These are phyloP conservation scores for Erythrophleum fordii DNA, from an alignment of 306 rosid species.

Conservation along the genomic window DNA sequence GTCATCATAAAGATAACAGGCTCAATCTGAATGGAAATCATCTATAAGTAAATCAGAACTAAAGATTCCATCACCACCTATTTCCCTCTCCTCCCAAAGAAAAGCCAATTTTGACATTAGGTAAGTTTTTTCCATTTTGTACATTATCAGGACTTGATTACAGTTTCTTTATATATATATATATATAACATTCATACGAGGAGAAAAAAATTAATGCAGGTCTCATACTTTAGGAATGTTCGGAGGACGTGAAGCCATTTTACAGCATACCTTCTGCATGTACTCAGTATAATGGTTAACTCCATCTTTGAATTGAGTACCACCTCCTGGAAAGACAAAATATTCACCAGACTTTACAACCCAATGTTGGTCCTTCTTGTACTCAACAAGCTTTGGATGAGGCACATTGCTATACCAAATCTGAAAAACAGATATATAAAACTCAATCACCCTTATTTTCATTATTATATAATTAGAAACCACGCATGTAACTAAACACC, in stretches of 20 bases:
- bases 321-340: conserved; percentile 92
- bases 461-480: conserved; percentile 6
- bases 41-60: conserved; percentile 3
- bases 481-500: neutral
- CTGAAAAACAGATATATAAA: conserved; percentile 47
- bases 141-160: neutral
- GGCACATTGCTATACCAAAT: conserved; percentile 95
- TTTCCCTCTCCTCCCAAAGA: conserved; percentile 4
- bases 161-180: no score
- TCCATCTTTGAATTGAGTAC: conserved; percentile 97
- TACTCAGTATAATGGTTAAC: conserved; percentile 66
- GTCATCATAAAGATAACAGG: neutral
- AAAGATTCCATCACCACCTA: conserved; percentile 11
- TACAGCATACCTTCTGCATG: conserved; percentile 64
- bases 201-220: neutral
- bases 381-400: conserved; percentile 86
- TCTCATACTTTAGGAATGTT: neutral
- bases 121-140: neutral
- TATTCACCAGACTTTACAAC: conserved; percentile 75
- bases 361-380: conserved; percentile 97
- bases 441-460: neutral
- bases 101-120: neutral
- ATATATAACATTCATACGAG: no score
- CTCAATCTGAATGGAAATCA: neutral
- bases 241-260: neutral